Conservation (phyloP, 805 yeast species). For the Yarrowia yakushimensis region DNA sequence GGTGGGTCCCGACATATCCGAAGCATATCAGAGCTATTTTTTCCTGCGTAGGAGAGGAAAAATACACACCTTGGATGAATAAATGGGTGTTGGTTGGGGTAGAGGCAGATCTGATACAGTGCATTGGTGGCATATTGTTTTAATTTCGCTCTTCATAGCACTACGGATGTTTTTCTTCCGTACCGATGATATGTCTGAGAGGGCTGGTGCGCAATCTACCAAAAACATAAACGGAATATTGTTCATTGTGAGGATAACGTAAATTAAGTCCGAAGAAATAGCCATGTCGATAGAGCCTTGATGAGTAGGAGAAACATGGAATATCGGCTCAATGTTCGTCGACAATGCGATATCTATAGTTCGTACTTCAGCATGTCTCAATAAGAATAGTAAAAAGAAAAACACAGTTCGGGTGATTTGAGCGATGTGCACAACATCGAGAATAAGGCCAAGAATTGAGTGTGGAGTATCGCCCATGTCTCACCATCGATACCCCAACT, state of each 20-base stretch:
- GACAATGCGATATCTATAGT: too few relatives aligned
- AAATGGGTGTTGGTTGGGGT: not conserved
- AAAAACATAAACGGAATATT: not conserved
- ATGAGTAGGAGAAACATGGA: too few relatives aligned
- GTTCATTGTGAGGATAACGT: not conserved
- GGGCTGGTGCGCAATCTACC: not conserved
- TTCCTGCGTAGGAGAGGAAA: not conserved
- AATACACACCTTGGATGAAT: not conserved
- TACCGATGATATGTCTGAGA: too few relatives aligned
- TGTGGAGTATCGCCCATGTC: not conserved
- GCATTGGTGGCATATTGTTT: too few relatives aligned
- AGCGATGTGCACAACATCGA: not conserved
- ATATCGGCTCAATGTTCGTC: too few relatives aligned
- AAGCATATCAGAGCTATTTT: not conserved
- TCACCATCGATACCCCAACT: not conserved
- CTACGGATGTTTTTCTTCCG: too few relatives aligned
- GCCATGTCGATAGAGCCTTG: not conserved
- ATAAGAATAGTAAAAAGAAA: not conserved
- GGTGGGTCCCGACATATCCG: constrained; percentile 2
- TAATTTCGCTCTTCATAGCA: too few relatives aligned
- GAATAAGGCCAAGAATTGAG: not conserved
- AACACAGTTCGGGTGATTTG: not conserved
- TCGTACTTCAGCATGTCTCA: too few relatives aligned
- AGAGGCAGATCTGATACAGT: too few relatives aligned
- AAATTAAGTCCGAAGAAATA: not conserved